Base-by-base conservation (phyloP, 225 moss, liverwort and hornwort genomes). In the Sphagnum tenellum region DNA sequence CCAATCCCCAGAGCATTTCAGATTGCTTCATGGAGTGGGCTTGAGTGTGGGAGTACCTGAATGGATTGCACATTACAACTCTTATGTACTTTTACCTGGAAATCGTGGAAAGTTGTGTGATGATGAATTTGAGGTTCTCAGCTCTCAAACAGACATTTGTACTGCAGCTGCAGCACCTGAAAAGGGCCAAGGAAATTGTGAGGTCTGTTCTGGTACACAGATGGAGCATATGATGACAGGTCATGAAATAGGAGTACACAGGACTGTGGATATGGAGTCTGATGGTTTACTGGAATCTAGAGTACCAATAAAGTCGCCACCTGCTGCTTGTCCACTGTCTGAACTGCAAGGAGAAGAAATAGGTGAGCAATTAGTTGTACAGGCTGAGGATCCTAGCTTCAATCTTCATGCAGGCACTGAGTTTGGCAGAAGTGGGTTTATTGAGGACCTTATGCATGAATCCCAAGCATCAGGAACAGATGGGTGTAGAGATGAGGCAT, bases 1-100 rank as follows among this genome's bases (percentile, higher is more conserved):
- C 69, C 45, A 66, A 65, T 77, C 67, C 61, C 60, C 58, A 65
- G 68, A 77, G 57, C 84, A 89, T 46, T 81, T 67, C 60, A 78
- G 77, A 56, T 70, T 88, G 67, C 86, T 96, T 45, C 95, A 92
- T 76, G 72, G 76, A 63, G 62, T 96, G 48, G 95, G 95, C 60
- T 79, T 96, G 48, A 55, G 51, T 53, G 69, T 92, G 46, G 95
- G 92, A 66, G 78, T 83, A 58, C 73, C 79, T 53, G 88, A 96
- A 69, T 96, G 92, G 92, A 75, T 74, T 9, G 73, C 64, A 46
- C 73, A 85, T 66, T 92, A 74, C 48, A 79, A 73, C 55, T 57
- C 46, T 59, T 67, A 62, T 62, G 76, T 81, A 59, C 73, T 81
- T 72, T 73, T 69, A 62, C 8, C 65, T 45, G 72, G 55, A 55